A percentile compares a stretch with the other conserved stretches of the same genome.
These are phyloP conservation scores for Davidsoniella australis DNA, from an alignment of 2,329 filamentous ascomycete species.

Conservation along the genomic window DNA sequence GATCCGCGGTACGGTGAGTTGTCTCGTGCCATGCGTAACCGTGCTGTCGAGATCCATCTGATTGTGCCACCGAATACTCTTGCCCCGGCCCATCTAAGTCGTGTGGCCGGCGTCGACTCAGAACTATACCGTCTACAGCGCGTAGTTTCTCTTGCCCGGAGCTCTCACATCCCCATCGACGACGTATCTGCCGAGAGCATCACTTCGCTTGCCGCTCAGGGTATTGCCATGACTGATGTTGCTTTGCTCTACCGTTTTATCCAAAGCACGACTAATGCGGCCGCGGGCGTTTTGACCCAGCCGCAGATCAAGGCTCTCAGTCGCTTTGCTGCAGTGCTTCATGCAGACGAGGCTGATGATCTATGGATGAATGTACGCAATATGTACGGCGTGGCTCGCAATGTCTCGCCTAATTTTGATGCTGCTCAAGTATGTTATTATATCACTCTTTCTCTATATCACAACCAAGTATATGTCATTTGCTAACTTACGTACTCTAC, in stretches of 20 bases:
- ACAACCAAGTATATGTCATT: not conserved
- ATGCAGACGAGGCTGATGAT: conserved; percentile 6
- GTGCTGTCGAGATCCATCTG: conserved; percentile 78
- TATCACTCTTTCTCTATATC: not conserved
- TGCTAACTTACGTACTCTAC: conserved; percentile 7
- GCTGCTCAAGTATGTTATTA: conserved; percentile 26
- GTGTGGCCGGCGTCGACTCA: conserved; percentile 31
- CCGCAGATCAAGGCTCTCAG: conserved; percentile 4
- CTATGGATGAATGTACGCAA: conserved; percentile 19
- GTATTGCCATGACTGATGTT: conserved; percentile 12
- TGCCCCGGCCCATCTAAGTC: conserved; percentile 20
- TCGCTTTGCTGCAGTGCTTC: not conserved
- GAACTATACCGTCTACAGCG: conserved; percentile 30
- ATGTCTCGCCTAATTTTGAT: conserved; percentile 14
- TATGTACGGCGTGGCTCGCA: conserved; percentile 20
- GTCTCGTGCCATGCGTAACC: conserved; percentile 90
- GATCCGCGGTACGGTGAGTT: conserved; percentile 85
- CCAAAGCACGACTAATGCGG: not conserved
- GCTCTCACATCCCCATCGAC: not conserved
- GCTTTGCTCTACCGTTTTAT: conserved; percentile 12
- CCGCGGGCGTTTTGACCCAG: not conserved
- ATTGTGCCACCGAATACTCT: conserved; percentile 23
- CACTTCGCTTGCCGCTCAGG: conserved; percentile 9
- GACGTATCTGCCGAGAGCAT: not conserved
- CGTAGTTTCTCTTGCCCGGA: conserved; percentile 3